Evolutionary conservation across 495 filamentous ascomycete species (phyloP).

Genomic region (Penicillium ochrochloron): DNA sequence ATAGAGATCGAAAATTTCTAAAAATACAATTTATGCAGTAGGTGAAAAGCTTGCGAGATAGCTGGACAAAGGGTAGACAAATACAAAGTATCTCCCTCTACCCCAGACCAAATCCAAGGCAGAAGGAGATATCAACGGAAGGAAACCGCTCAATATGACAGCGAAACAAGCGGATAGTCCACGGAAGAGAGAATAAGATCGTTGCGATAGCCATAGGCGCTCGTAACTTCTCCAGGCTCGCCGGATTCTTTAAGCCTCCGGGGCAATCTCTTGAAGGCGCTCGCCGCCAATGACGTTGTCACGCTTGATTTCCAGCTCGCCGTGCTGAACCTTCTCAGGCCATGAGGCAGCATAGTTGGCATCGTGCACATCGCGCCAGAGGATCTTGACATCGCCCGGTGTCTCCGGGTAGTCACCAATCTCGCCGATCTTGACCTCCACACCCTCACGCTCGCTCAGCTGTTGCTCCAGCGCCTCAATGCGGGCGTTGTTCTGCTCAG

Average conservation of each 20-base stretch:
- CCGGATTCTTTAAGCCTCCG: constrained; percentile 50
- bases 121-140: constrained; percentile 22
- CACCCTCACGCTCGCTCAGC: constrained; percentile 31
- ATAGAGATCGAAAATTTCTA: constrained; percentile 47
- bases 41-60: constrained; percentile 19
- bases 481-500: constrained; percentile 37
- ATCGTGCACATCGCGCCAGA: constrained; percentile 73
- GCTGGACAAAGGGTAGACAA: constrained; percentile 4
- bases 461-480: constrained; percentile 37
- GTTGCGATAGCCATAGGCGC: background rate
- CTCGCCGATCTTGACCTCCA: constrained; percentile 38
- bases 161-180: constrained; percentile 7
- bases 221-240: constrained; percentile 26
- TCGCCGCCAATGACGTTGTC: constrained; percentile 45
- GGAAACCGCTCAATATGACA: constrained; percentile 16
- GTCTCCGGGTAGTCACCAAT: constrained; percentile 34
- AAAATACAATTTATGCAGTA: constrained; percentile 60
- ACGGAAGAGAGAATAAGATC: constrained; percentile 4
- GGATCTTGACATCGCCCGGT: constrained; percentile 55
- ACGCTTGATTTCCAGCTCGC: constrained; percentile 44
- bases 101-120: constrained; percentile 21
- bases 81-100: constrained; percentile 27
- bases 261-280: constrained; percentile 29
- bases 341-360: constrained; percentile 68
- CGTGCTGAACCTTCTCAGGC: constrained; percentile 71